A percentile compares a stretch with the other conserved stretches of the same genome.
These are phyloP conservation scores for Barnettozyma californica DNA, from an alignment of 805 yeast species.

Conservation along the genomic window DNA sequence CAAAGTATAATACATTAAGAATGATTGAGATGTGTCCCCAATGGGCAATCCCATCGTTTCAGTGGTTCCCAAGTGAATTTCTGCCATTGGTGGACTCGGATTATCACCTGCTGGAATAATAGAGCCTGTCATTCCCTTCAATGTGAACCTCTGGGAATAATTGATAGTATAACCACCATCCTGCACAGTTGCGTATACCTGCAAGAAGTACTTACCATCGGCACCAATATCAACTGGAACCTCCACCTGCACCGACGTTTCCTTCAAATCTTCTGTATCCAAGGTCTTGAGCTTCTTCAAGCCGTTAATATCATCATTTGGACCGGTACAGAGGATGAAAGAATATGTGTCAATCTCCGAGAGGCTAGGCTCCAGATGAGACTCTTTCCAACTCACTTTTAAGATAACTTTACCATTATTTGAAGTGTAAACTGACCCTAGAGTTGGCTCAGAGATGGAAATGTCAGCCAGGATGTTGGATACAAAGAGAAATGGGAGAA, in stretches of 20 bases:
- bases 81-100: constrained; percentile 35
- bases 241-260: constrained; percentile 33
- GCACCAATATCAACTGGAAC: constrained; percentile 44
- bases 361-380: constrained; percentile 44
- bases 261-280: constrained; percentile 28
- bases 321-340: constrained; percentile 66
- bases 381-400: constrained; percentile 48
- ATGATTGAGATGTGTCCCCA: constrained; percentile 32
- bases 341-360: constrained; percentile 39
- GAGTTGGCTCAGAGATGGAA: constrained; percentile 24
- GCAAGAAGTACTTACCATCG: constrained; percentile 69
- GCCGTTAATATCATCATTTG: constrained; percentile 44
- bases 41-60: not conserved
- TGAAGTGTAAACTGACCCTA: constrained; percentile 17
- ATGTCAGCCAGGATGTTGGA: constrained; percentile 19
- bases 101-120: constrained; percentile 35
- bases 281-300: constrained; percentile 28
- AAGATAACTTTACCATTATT: constrained; percentile 26
- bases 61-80: constrained; percentile 27
- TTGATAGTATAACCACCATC: constrained; percentile 48
- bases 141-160: constrained; percentile 59
- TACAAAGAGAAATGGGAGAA: not conserved
- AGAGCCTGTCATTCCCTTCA: constrained; percentile 71
- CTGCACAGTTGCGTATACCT: constrained; percentile 44
- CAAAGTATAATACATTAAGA: constrained; percentile 64